Evolutionary conservation across 2,329 filamentous ascomycete genomes (phyloP), one percentile per base, ranked within the genome.

Genomic region (Clonostachys byssicola): DNA sequence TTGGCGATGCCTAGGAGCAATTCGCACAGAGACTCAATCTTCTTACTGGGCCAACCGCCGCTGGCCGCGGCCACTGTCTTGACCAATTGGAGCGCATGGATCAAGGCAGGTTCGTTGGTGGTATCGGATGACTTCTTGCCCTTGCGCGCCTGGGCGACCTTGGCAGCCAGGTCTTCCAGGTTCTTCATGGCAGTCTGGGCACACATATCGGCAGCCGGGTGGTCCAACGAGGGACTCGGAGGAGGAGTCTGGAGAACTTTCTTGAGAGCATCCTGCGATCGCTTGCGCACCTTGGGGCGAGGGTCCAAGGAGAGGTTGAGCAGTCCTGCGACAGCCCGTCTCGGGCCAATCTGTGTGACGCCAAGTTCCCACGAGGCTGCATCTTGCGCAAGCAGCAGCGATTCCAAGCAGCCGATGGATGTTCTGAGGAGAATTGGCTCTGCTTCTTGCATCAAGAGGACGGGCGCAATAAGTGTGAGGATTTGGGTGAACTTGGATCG

Each of bases 401-500:
- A 89, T 70, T 97, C 92, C 38, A 99, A 78, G 62, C 89, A 95
- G 58, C 94, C 94, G 60, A 97, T 94, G 12, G 91, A 94, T 0
- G 92, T 86, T 58, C 89, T 79, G 47, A 97, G 74, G 8, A 97
- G 78, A 6, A 92, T 88, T 7, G 94, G 90, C 68, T 96, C 92
- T 51, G 89, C 88, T 58, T 94, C 88, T 40, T 83, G 75, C 43
- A 89, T 77, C 46, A 88, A 84, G 42, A 99, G 77, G 12, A 92
- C 86, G 3, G 92, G 92, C 17, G 89, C 91, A 55, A 99, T 81
- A 51, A 88, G 85, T 34, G 85, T 83, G 51, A 99, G 83, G 60
- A 99, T 96, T 67, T 95, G 89, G 30, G 89, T 87, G 72, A 99
- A 99, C 67, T 97, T 96, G 55, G 90, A 88, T 60, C 92, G 89